A percentile compares a stretch with the other conserved stretches of the same genome.
phyloP scores from a whole-genome alignment of 225 moss, liverwort and hornwort genomes.

The Pseudisothecium myosuroides region DNA sequence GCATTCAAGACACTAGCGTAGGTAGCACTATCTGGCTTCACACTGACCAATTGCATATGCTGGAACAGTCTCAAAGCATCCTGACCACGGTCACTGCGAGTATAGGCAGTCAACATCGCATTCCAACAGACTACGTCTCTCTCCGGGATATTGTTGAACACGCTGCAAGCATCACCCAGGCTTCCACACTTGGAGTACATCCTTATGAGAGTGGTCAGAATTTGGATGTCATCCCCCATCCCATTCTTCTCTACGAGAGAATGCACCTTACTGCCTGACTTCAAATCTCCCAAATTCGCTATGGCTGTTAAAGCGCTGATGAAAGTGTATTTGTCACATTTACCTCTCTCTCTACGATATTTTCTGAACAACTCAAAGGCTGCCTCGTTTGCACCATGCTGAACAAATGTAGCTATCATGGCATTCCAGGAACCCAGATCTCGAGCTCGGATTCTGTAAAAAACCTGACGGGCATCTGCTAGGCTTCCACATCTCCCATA shows the following conservation, averaged over 20 bases:
- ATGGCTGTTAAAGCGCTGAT: conserved; percentile 14
- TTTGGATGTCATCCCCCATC: conserved; percentile 22
- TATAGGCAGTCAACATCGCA: conserved; percentile 36
- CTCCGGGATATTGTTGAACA: conserved; percentile 12
- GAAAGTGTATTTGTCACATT: conserved; percentile 34
- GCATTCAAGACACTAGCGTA: conserved; percentile 14
- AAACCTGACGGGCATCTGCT: conserved; percentile 35
- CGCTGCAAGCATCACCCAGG: conserved; percentile 24
- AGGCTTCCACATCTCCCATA: conserved; percentile 41
- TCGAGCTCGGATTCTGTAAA: conserved; percentile 30
- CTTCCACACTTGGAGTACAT: conserved; percentile 57
- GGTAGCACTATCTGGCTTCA: conserved; percentile 26
- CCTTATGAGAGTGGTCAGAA: conserved; percentile 35
- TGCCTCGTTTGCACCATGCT: conserved; percentile 19
- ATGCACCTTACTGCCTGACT: conserved; percentile 28
- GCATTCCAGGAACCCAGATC: conserved; percentile 50
- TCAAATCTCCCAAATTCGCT: conserved; percentile 21
- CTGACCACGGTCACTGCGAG: conserved; percentile 2
- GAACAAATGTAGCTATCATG: conserved; percentile 31
- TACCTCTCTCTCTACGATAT: conserved; percentile 19
- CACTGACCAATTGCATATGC: conserved; percentile 16
- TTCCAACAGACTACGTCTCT: conserved; percentile 40
- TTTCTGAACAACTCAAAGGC: conserved; percentile 29
- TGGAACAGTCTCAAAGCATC: conserved; percentile 27
- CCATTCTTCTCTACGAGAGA: conserved; percentile 16